These are phyloP conservation scores for Coemansia sp. DNA, from an alignment of 192 early-diverging fungal genomes.

Conservation along the genomic window DNA sequence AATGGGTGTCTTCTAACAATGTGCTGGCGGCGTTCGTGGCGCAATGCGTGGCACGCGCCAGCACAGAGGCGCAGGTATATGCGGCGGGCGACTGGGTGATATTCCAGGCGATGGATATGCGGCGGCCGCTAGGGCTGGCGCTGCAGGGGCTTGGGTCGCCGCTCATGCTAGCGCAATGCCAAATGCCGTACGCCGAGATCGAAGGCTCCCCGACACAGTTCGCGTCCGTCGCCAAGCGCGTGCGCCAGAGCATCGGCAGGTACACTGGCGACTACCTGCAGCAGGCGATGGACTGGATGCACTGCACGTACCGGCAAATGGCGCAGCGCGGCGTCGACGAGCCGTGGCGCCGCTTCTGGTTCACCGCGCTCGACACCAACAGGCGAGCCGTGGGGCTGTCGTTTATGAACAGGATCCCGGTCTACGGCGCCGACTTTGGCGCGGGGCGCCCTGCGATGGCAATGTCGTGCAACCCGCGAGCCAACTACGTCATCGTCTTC, in stretches of 20 bases:
- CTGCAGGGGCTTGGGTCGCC: constrained; percentile 41
- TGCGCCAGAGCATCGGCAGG: constrained; percentile 26
- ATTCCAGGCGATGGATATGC: constrained; percentile 51
- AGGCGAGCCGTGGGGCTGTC: constrained; percentile 31
- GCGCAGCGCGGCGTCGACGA: constrained; percentile 17
- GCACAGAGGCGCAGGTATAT: constrained; percentile 24
- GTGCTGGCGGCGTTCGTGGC: constrained; percentile 31
- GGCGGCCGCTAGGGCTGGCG: constrained; percentile 27
- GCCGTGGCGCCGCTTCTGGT: constrained; percentile 54
- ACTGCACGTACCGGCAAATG: constrained; percentile 17
- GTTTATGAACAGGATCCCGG: constrained; percentile 47
- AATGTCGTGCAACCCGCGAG: constrained; percentile 42
- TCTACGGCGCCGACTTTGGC: constrained; percentile 49
- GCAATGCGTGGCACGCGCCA: constrained; percentile 36
- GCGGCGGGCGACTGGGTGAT: constrained; percentile 38
- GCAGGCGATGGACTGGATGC: constrained; percentile 39
- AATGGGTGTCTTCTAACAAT: constrained; percentile 47
- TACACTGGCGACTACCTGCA: constrained; percentile 36
- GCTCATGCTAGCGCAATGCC: constrained; percentile 41
- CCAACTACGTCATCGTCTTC: constrained; percentile 50
- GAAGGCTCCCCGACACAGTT: not conserved
- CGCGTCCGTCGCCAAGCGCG: constrained; percentile 11
- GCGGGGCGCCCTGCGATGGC: constrained; percentile 42
- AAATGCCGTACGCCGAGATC: constrained; percentile 2
- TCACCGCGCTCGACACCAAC: constrained; percentile 41